phyloP scores from a whole-genome alignment of 805 yeast genomes.

The Candida insectorum region DNA sequence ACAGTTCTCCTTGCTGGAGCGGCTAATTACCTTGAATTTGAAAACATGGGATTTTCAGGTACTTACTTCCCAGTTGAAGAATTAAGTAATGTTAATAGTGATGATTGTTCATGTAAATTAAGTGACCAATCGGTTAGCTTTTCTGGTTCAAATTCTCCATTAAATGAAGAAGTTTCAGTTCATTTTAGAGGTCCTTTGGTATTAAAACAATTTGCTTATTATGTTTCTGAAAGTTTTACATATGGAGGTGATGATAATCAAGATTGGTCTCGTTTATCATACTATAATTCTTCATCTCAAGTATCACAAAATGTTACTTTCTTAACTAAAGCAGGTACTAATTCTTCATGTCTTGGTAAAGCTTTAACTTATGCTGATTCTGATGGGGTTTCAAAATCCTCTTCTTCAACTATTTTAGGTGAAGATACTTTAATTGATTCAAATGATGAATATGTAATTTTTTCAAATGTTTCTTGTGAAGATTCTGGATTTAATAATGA shows the following conservation, averaged over 20 bases:
- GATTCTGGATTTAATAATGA: conserved; percentile 50
- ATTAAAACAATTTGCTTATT: conserved; percentile 59
- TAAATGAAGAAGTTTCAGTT: conserved; percentile 66
- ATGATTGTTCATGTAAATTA: conserved; percentile 46
- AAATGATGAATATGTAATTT: conserved; percentile 57
- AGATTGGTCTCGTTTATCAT: conserved; percentile 59
- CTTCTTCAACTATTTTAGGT: conserved; percentile 45
- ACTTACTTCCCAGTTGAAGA: conserved; percentile 45
- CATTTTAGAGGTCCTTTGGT: conserved; percentile 77
- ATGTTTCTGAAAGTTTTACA: conserved; percentile 43
- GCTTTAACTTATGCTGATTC: conserved; percentile 61
- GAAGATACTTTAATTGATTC: conserved; percentile 50
- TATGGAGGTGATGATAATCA: conserved; percentile 32
- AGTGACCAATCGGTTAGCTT: conserved; percentile 37
- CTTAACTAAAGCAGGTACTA: conserved; percentile 58
- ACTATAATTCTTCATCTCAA: conserved; percentile 48
- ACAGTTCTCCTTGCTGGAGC: too few relatives aligned
- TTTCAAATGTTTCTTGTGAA: conserved; percentile 57
- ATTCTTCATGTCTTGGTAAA: conserved; percentile 62
- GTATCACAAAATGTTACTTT: conserved; percentile 65
- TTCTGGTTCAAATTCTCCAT: conserved; percentile 62
- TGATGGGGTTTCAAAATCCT: conserved; percentile 53
- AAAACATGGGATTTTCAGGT: conserved; percentile 56
- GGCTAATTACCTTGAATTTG: conserved; percentile 38
- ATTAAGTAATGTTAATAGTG: conserved; percentile 38